Conservation (phyloP, 306 rosid genomes). For the Gillenia trifoliata region DNA sequence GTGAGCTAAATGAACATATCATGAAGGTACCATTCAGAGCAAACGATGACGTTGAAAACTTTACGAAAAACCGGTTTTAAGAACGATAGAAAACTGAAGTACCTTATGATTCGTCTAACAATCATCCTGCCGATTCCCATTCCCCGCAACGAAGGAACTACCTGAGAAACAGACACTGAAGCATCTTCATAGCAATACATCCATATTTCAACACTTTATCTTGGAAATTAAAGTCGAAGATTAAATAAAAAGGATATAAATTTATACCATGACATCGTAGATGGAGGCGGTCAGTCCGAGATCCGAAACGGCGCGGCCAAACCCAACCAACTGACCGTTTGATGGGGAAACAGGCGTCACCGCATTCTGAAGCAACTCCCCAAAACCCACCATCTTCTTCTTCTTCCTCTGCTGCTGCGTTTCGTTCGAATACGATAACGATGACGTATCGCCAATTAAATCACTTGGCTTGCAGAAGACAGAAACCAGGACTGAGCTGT, state of each 20-base stretch:
- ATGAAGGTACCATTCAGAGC: neutral
- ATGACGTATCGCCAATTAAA: slow-evolving; percentile 2
- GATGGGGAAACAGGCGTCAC: slow-evolving; percentile 47
- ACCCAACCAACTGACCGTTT: slow-evolving; percentile 61
- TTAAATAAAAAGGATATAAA: too few relatives aligned
- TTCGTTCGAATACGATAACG: neutral
- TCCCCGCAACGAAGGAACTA: slow-evolving; percentile 63
- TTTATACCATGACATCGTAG: slow-evolving; percentile 68
- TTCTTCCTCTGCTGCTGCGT: neutral
- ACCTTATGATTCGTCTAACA: slow-evolving; percentile 65
- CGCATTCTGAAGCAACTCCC: slow-evolving; percentile 36
- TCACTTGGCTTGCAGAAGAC: slow-evolving; percentile 58
- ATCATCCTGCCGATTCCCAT: slow-evolving; percentile 76
- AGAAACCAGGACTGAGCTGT: slow-evolving; percentile 61
- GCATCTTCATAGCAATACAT: slow-evolving; percentile 13
- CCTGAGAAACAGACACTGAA: slow-evolving; percentile 55
- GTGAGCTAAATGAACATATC: too few relatives aligned
- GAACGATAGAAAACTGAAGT: neutral
- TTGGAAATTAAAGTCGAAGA: neutral
- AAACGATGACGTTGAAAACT: neutral
- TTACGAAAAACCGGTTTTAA: neutral
- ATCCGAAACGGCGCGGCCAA: slow-evolving; percentile 85
- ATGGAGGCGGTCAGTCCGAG: slow-evolving; percentile 73
- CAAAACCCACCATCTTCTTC: slow-evolving; percentile 2
- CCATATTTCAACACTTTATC: neutral